Evolutionary conservation across 2,329 filamentous ascomycete species (phyloP).

Genomic region (Zymoseptoria tritici): DNA sequence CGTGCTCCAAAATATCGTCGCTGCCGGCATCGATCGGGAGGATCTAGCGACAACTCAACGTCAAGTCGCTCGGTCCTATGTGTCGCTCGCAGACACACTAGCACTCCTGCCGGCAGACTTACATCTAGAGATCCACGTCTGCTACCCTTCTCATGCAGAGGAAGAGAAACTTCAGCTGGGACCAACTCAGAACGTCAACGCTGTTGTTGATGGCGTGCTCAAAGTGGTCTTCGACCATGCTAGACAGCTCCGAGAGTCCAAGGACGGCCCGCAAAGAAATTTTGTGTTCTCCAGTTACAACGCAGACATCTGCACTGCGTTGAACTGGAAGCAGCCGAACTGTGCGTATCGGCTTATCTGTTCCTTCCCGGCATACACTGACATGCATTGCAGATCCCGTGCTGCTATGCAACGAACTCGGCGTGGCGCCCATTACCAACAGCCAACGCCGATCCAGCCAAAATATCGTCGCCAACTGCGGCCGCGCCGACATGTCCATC

Average conservation of each 20-base stretch:
- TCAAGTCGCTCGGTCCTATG: conserved; percentile 62
- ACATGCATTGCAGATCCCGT: conserved; percentile 60
- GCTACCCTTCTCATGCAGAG: conserved; percentile 73
- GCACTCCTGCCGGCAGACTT: conserved; percentile 67
- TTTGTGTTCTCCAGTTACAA: conserved; percentile 95
- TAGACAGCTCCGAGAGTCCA: conserved; percentile 55
- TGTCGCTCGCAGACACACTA: conserved; percentile 73
- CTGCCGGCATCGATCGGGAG: conserved; percentile 24
- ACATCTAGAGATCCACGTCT: conserved; percentile 83
- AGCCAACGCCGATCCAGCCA: conserved; percentile 4
- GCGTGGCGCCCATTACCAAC: conserved; percentile 17
- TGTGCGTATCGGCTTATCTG: conserved; percentile 45
- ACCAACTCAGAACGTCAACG: conserved; percentile 74
- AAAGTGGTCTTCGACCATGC: conserved; percentile 88
- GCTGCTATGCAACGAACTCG: conserved; percentile 85
- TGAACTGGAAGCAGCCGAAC: conserved; percentile 99
- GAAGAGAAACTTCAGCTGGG: conserved; percentile 63
- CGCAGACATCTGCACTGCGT: conserved; percentile 76
- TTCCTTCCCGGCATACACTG: conserved; percentile 3
- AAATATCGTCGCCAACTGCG: conserved; percentile 49
- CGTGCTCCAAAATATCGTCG: conserved; percentile 22
- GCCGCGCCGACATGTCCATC: conserved; percentile 71
- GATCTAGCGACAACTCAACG: conserved; percentile 60
- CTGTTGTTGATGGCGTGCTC: conserved; percentile 75
- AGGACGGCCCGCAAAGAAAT: conserved; percentile 68